phyloP scores from a whole-genome alignment of 352 stramenopile species.

The Phytophthora pluvialis region DNA sequence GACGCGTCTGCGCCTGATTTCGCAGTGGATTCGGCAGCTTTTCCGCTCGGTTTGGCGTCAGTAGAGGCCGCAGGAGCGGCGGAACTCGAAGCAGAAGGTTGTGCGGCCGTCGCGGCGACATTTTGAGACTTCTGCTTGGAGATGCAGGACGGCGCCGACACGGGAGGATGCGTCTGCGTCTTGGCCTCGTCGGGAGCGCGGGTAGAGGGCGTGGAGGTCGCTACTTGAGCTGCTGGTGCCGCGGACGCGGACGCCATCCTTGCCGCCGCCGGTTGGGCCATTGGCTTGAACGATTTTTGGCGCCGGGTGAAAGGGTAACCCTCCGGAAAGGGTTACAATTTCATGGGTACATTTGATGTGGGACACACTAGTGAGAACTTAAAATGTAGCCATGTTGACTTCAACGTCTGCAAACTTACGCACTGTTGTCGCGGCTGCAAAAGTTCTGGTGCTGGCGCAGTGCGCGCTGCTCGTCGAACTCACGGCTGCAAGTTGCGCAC shows the following conservation, averaged over 20 bases:
- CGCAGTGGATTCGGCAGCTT: slow-evolving; percentile 15
- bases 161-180: neutral
- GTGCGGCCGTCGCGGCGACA: slow-evolving; percentile 8
- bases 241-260: slow-evolving; percentile 18
- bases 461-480: slow-evolving; percentile 74
- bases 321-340: neutral
- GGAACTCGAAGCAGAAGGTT: slow-evolving; percentile 21
- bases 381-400: neutral
- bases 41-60: slow-evolving; percentile 26
- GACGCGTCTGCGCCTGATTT: slow-evolving; percentile 23
- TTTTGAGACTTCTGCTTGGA: slow-evolving; percentile 23
- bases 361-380: neutral
- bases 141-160: neutral
- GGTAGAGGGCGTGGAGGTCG: slow-evolving; percentile 5
- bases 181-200: slow-evolving; percentile 6
- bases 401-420: neutral
- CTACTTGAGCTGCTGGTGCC: slow-evolving; percentile 11
- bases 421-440: slow-evolving; percentile 25
- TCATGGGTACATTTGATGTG: slow-evolving; percentile 9
- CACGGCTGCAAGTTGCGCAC: slow-evolving; percentile 53
- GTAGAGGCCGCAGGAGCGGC: slow-evolving; percentile 40
- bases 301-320: neutral
- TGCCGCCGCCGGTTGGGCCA: slow-evolving; percentile 26
- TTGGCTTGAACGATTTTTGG: slow-evolving; percentile 11
- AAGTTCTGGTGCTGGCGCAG: slow-evolving; percentile 84